Conservation (phyloP, 2,329 filamentous ascomycete species). For the Thelonectria rubi region DNA sequence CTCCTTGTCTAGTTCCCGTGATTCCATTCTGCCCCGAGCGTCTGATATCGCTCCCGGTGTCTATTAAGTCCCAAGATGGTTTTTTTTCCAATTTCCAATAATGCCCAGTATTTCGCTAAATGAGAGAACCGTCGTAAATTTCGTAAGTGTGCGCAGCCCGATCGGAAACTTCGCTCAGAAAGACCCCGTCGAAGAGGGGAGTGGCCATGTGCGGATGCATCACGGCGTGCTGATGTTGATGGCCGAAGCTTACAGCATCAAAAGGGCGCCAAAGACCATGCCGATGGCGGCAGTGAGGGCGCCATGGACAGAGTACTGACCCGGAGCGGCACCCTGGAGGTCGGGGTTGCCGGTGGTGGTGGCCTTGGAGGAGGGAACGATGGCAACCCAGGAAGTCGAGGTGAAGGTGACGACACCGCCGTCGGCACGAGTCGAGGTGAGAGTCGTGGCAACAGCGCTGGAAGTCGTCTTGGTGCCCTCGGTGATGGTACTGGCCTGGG, state of each 20-base stretch:
- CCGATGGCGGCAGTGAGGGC: slow-evolving; percentile 41
- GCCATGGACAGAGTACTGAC: slow-evolving; percentile 33
- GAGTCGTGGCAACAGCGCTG: slow-evolving; percentile 50
- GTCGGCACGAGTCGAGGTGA: slow-evolving; percentile 57
- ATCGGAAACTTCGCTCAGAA: slow-evolving; percentile 16
- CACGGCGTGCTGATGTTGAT: neutral
- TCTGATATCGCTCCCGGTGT: slow-evolving; percentile 35
- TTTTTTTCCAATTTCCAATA: slow-evolving; percentile 13
- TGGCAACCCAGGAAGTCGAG: slow-evolving; percentile 59
- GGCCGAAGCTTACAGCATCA: slow-evolving; percentile 39
- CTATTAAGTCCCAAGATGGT: slow-evolving; percentile 27
- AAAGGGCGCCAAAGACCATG: slow-evolving; percentile 41
- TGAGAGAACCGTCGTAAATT: slow-evolving; percentile 40
- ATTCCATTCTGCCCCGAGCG: slow-evolving; percentile 31
- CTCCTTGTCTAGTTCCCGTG: slow-evolving; percentile 29
- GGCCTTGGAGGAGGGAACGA: slow-evolving; percentile 48
- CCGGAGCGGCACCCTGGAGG: slow-evolving; percentile 51
- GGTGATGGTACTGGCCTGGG: slow-evolving; percentile 42
- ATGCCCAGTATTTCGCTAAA: slow-evolving; percentile 15
- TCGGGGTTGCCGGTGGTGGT: slow-evolving; percentile 44
- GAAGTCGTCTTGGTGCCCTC: slow-evolving; percentile 49
- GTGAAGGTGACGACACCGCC: slow-evolving; percentile 58
- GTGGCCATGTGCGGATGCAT: neutral
- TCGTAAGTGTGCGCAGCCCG: slow-evolving; percentile 31
- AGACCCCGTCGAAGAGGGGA: neutral